phyloP scores from a whole-genome alignment of 768 basidiomycete genomes.

The Naematelia encephala region DNA sequence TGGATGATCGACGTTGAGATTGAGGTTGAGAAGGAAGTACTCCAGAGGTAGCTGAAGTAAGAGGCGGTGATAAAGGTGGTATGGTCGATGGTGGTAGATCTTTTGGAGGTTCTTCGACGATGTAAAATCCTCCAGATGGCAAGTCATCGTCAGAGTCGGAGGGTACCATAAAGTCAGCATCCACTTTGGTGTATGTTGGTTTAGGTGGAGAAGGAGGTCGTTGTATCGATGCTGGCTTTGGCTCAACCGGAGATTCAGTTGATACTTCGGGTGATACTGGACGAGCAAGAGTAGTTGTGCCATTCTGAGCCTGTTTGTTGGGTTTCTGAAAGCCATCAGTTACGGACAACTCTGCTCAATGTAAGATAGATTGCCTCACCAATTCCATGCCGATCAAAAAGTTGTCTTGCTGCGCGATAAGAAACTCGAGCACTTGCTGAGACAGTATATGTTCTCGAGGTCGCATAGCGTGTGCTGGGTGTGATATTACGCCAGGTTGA shows the following conservation, averaged over 20 bases:
- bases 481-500: constrained; percentile 88
- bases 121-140: constrained; percentile 46
- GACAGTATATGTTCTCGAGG: constrained; percentile 82
- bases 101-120: constrained; percentile 27
- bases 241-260: constrained; percentile 1
- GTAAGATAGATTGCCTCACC: constrained; percentile 20
- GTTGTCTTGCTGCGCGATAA: constrained; percentile 94
- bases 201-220: constrained; percentile 5
- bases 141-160: constrained; percentile 51
- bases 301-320: no score
- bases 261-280: constrained; percentile 1
- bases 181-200: constrained; percentile 38
- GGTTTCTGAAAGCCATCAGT: constrained; percentile 9
- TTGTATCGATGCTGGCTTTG: constrained; percentile 2
- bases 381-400: constrained; percentile 68
- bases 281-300: no score
- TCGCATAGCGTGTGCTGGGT: constrained; percentile 78
- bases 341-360: background rate
- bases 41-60: background rate
- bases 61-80: background rate
- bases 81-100: background rate
- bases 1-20: constrained; percentile 1
- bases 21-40: constrained; percentile 3
- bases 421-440: constrained; percentile 86
- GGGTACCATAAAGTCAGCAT: constrained; percentile 44